Percentiles rank a stretch among this genome's conserved stretches.
Evolutionary conservation across 2,329 filamentous ascomycete genomes (phyloP).

Genomic region (Metarhizium album): DNA sequence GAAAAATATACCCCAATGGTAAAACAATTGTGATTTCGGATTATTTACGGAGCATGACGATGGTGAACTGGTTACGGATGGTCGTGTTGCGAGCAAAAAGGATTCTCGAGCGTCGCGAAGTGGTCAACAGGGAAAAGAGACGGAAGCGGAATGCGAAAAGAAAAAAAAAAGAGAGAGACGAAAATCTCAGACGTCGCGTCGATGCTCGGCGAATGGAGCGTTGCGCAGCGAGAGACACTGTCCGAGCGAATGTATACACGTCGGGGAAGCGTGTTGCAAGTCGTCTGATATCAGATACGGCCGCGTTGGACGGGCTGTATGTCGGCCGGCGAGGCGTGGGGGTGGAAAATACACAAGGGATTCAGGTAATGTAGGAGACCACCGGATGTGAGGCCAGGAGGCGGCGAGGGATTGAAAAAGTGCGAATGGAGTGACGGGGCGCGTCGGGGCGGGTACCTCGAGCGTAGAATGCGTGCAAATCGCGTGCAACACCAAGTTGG

Average conservation of each 20-base stretch:
- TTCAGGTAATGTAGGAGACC: conserved; percentile 7
- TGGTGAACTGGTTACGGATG: conserved; percentile 10
- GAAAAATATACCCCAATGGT: conserved; percentile 15
- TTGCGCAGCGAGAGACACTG: conserved; percentile 8
- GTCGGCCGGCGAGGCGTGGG: conserved; percentile 10
- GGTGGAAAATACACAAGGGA: conserved; percentile 5
- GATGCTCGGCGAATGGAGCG: conserved; percentile 9
- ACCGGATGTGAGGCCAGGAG: conserved; percentile 5
- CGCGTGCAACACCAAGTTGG: conserved; percentile 44
- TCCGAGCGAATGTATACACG: conserved; percentile 15
- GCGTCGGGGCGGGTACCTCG: conserved; percentile 30
- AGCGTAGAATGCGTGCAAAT: conserved; percentile 37
- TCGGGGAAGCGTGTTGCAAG: conserved; percentile 18
- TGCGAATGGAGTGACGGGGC: conserved; percentile 28
- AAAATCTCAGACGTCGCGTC: conserved; percentile 18
- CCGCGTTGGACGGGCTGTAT: conserved; percentile 6
- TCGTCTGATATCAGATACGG: conserved; percentile 3
- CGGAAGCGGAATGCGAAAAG: conserved; percentile 1
- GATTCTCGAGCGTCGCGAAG: not conserved
- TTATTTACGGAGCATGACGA: conserved; percentile 30
- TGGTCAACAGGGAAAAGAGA: conserved; percentile 1
- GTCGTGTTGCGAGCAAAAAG: not conserved
- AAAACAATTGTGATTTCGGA: conserved; percentile 12
- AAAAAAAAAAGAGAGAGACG: not conserved
- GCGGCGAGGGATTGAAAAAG: conserved; percentile 26